These are phyloP conservation scores for Clonostachys sp. DNA, from an alignment of 2,329 filamentous ascomycete species.

Conservation along the genomic window DNA sequence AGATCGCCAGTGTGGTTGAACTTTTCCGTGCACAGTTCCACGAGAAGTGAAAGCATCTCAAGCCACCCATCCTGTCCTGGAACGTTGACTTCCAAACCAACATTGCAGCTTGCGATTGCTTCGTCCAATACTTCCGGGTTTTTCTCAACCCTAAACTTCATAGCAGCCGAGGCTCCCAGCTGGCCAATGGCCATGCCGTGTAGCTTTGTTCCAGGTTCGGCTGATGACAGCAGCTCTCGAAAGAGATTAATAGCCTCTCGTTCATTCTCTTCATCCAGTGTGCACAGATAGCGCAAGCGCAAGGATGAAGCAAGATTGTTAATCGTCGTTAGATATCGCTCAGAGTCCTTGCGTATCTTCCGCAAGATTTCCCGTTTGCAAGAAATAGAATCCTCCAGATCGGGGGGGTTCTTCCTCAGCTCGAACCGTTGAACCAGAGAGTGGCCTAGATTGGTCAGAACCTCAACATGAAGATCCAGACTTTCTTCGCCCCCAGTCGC, in stretches of 20 bases:
- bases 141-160: neutral
- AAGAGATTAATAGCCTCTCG: neutral
- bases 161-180: neutral
- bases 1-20: neutral
- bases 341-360: neutral
- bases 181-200: neutral
- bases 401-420: neutral
- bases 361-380: neutral
- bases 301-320: neutral
- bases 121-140: neutral
- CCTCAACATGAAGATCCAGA: neutral
- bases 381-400: neutral
- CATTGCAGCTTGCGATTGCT: neutral
- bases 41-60: neutral
- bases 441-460: neutral
- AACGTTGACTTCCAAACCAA: neutral
- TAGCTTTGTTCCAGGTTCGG: neutral
- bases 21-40: neutral
- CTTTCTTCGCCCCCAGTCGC: neutral
- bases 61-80: neutral
- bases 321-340: neutral
- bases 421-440: neutral
- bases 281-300: neutral
- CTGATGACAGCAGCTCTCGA: neutral
- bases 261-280: neutral